phyloP scores from a whole-genome alignment of 78 protist species.

The Dictyostelium discoideum region DNA sequence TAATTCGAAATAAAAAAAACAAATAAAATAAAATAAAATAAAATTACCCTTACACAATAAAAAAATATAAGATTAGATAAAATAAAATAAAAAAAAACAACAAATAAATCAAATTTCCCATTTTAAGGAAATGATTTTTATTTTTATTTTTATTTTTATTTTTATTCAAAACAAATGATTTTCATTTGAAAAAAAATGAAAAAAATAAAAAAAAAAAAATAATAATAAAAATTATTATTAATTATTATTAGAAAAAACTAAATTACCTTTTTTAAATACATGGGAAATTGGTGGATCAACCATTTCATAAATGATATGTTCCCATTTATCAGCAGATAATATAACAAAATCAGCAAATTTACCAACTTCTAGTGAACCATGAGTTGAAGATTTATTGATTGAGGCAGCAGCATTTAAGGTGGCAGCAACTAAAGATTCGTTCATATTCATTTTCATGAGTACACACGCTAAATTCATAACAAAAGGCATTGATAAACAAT shows the following conservation, averaged over 20 bases:
- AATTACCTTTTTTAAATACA: slow-evolving; percentile 88
- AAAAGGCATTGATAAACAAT: slow-evolving; percentile 91
- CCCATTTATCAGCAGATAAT: slow-evolving; percentile 86
- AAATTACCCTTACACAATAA: no score
- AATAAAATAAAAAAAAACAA: no score
- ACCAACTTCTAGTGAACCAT: slow-evolving; percentile 91
- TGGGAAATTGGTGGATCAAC: slow-evolving; percentile 85
- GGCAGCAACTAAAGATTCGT: slow-evolving; percentile 91
- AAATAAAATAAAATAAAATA: no score
- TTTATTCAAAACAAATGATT: no score
- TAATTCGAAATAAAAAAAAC: no score
- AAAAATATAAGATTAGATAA: no score
- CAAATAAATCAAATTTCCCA: no score
- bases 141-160: no score
- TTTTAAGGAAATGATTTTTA: no score
- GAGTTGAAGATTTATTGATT: slow-evolving; percentile 23
- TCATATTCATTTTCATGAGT: slow-evolving; percentile 85
- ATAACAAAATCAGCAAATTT: slow-evolving; percentile 88
- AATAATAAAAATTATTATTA: neutral
- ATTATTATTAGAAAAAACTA: neutral
- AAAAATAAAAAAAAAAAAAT: neutral
- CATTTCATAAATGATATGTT: slow-evolving; percentile 92
- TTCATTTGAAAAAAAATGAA: no score
- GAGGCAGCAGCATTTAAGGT: slow-evolving; percentile 93
- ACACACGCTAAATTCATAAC: slow-evolving; percentile 94